Base-by-base conservation (phyloP, 805 yeast species). In the Sugiyamaella smithiae region DNA sequence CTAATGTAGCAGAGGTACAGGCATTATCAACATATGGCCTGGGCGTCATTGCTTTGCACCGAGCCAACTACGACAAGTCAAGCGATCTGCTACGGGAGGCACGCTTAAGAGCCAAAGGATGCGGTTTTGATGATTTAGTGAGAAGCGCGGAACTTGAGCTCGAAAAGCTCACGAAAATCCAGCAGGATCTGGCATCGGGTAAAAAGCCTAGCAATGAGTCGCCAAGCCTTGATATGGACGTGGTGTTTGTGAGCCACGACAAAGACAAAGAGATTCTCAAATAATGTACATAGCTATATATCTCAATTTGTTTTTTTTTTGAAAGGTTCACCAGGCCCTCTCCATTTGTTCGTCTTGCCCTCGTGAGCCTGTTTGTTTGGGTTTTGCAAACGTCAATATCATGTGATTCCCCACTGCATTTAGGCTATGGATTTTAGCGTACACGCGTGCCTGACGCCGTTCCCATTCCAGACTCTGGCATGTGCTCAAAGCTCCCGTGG, bases 11-110 rank as follows among this genome's bases (percentile, higher is more conserved):
- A 26, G 88, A 85, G 54, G 80, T 85, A 1, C 80, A 85, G 36
- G 93, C 95, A 0, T 71, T 90, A 62, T 81, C 96, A 0, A 80
- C 88, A 0, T 90, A 85, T 61, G 95, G 96, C 0, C 71, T 87
- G 35, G 98, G 97, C 1, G 95, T 89, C 4, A 74, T 88, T 8
- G 74, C 78, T 38, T 66, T 84, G n/a, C 87, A 86, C 57, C 61
- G 71, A 40, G 77, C 82, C 0, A 68, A 81, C 8, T 71, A 77
- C 48, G 74, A 71, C 1, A 67, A 73, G 47, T 89, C 96, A 0
- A 80, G 77, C 54, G 71, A 80, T 36, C 68, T 77, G 23, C 69
- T 90, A 41, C 70, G 82, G 5, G 89, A 85, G 61, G 81, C 96
- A 0, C 74, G 87, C 28, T 73, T 80, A 22, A 71, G 88, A 51